phyloP scores from a whole-genome alignment of 345 rosid species.

The Pelargonium nanum region DNA sequence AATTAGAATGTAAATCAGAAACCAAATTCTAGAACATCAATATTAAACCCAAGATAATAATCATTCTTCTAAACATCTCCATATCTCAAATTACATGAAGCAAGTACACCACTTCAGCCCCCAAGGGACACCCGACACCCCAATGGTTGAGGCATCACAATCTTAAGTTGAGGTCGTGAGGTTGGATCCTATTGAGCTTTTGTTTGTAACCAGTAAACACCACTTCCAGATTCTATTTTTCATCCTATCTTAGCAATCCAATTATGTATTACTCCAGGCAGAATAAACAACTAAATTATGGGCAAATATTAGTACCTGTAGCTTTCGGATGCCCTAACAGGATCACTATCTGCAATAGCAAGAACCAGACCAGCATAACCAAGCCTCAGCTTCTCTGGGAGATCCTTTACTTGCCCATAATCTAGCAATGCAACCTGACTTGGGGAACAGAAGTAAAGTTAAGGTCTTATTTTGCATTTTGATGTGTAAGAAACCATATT shows the following conservation, averaged over 20 bases:
- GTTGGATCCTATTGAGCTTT: too few species aligned
- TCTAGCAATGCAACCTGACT: conserved; percentile 81
- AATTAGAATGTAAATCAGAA: conserved; percentile 7
- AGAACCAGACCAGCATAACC: conserved; percentile 80
- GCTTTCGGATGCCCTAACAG: conserved; percentile 52
- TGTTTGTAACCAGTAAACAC: too few species aligned
- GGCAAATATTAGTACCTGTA: conserved; percentile 40
- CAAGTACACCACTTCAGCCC: too few species aligned
- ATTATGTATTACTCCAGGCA: too few species aligned
- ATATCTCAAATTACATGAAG: too few species aligned
- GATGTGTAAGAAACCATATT: background rate
- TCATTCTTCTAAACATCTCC: background rate
- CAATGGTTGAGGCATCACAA: too few species aligned
- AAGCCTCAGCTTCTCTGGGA: conserved; percentile 67
- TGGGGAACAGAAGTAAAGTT: conserved; percentile 13
- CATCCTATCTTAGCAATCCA: background rate
- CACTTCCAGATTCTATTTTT: background rate
- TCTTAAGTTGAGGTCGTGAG: too few species aligned
- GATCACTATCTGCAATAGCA: conserved; percentile 73
- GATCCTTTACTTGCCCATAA: conserved; percentile 98
- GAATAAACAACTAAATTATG: conserved; percentile 1
- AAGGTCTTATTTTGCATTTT: conserved; percentile 7
- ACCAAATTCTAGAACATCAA: too few species aligned
- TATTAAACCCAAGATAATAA: background rate
- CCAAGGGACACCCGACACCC: too few species aligned